Evolutionary conservation across 2,329 filamentous ascomycete genomes (phyloP), one percentile per base, ranked within the genome.

Genomic region (Fusarium brevicatenulatum): DNA sequence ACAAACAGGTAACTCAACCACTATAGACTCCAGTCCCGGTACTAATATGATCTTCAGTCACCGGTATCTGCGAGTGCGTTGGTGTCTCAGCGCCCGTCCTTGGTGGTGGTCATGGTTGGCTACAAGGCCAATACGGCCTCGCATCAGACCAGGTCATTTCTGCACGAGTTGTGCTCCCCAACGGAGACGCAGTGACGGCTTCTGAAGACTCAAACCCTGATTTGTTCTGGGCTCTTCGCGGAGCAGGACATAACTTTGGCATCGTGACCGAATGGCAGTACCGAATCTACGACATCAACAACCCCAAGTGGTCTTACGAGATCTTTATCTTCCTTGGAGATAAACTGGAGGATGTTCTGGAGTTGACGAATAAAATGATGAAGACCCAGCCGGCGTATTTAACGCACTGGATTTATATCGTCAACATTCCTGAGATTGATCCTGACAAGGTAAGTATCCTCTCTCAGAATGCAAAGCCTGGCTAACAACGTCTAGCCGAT

Each of bases 211-310:
- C 19, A 0, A 68, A 74, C 2, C 39, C 66, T 0, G 71, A 74
- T 19, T 63, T 72, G 2, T 87, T 85, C 75, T 86, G 82, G 81
- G 85, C 83, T 21, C 71, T 87, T 9, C 80, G 82, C 5, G 85
- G 85, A 25, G 85, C 84, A 3, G 85, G 85, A 5, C 87, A 89
- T 61, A 90, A 90, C 74, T 90, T 90, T 65, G 89, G 88, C 2
- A 84, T 78, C 32, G 87, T 89, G 7, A 80, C 78, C 0, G 84
- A 83, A 7, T 79, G 84, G 37, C 82, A 82, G 0, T 81, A 80
- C 2, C 85, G 85, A 67, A 82, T 89, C 10, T 87, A 87, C 69
- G 83, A 87, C 60, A 78, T 80, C 9, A 77, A 79, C 52, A 60
- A 46, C 52, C 65, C 58, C 0, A 55, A 79, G 19, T 87, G 83